Conservation (phyloP, 495 filamentous ascomycete genomes). For the Aspergillus carlsbadensis region DNA sequence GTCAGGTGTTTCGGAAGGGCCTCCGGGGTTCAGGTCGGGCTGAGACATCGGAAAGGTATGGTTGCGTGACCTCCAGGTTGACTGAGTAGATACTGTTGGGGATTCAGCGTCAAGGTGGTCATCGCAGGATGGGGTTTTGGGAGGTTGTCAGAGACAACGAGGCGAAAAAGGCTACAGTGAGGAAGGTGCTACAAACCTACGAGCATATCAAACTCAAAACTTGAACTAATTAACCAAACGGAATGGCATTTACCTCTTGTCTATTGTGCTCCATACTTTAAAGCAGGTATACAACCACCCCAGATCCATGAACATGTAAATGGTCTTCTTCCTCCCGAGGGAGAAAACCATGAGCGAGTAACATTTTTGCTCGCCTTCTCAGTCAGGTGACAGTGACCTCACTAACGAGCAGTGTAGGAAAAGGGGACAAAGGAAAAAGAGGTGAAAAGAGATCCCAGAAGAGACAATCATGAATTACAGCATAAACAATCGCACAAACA, state of each 20-base stretch:
- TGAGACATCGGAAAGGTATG: too few relatives aligned
- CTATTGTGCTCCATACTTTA: constrained; percentile 28
- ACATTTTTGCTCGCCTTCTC: constrained; percentile 46
- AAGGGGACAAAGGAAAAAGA: constrained; percentile 24
- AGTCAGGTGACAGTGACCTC: constrained; percentile 37
- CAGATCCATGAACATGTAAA: constrained; percentile 23
- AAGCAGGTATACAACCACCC: constrained; percentile 34
- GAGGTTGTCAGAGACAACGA: too few relatives aligned
- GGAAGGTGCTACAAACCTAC: too few relatives aligned
- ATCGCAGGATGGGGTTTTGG: too few relatives aligned
- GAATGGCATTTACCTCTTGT: constrained; percentile 36
- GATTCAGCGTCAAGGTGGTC: too few relatives aligned
- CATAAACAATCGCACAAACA: constrained; percentile 42
- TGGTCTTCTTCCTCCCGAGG: constrained; percentile 24
- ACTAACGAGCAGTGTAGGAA: constrained; percentile 37
- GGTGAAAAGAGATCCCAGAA: constrained; percentile 25
- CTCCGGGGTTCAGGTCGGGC: too few relatives aligned
- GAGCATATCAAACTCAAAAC: neutral
- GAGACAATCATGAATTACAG: constrained; percentile 42
- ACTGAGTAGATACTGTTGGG: too few relatives aligned
- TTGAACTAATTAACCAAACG: constrained; percentile 19
- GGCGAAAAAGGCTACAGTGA: too few relatives aligned
- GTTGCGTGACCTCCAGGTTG: too few relatives aligned
- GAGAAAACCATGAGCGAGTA: constrained; percentile 35
- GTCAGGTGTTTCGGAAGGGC: neutral